phyloP scores from a whole-genome alignment of 2,329 filamentous ascomycete genomes.

The Hortaea werneckii region DNA sequence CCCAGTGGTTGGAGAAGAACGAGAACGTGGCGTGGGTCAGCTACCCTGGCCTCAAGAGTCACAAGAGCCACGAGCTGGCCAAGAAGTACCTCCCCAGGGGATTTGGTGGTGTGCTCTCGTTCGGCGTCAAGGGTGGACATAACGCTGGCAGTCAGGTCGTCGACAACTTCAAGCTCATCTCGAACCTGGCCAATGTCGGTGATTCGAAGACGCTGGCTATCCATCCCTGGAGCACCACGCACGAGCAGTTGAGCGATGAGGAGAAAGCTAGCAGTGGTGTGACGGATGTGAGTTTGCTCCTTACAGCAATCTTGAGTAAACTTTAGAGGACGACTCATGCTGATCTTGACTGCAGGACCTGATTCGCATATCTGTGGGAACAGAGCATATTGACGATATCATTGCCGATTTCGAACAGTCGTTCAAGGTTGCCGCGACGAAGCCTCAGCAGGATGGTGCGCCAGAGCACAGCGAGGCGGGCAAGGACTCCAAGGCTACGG shows the following conservation, averaged over 20 bases:
- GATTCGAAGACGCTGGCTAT: constrained; percentile 93
- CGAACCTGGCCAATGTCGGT: constrained; percentile 91
- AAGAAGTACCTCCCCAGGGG: constrained; percentile 80
- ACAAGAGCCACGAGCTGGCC: constrained; percentile 67
- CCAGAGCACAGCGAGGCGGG: constrained; percentile 14
- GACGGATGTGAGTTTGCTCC: constrained; percentile 36
- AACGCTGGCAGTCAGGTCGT: constrained; percentile 79
- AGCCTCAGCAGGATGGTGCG: constrained; percentile 24
- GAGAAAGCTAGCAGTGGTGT: constrained; percentile 75
- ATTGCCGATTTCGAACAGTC: constrained; percentile 92
- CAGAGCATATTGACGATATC: constrained; percentile 95
- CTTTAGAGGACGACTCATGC: constrained; percentile 3
- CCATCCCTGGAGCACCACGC: constrained; percentile 90
- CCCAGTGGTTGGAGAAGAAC: constrained; percentile 73
- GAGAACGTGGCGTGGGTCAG: constrained; percentile 84
- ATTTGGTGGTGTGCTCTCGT: constrained; percentile 82
- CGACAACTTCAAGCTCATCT: constrained; percentile 89
- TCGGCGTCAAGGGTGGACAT: constrained; percentile 84
- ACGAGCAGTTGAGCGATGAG: constrained; percentile 78
- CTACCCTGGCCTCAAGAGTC: constrained; percentile 78
- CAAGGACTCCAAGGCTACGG: constrained; percentile 7
- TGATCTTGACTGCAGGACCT: constrained; percentile 49
- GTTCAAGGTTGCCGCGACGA: constrained; percentile 51
- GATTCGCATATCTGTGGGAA: constrained; percentile 90
- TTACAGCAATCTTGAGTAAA: too few relatives aligned